phyloP scores from a whole-genome alignment of 2,329 filamentous ascomycete species.

The Aspergillus clavatus region DNA sequence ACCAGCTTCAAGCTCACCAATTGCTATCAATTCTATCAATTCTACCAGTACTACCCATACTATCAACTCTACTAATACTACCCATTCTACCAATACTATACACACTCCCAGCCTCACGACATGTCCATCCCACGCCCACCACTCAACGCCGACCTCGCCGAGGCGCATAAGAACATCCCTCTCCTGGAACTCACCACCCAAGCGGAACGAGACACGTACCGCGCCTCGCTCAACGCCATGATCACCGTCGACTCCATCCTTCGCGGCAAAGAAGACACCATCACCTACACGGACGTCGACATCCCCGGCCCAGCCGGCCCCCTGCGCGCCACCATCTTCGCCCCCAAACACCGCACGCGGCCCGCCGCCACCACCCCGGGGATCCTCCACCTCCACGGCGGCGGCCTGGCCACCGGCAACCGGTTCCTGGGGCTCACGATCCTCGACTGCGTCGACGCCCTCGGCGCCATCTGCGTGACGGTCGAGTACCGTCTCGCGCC shows the following conservation, averaged over 20 bases:
- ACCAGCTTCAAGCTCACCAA: too few relatives aligned
- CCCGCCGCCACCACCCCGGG: slow-evolving; percentile 37
- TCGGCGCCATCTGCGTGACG: slow-evolving; percentile 56
- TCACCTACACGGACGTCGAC: slow-evolving; percentile 7
- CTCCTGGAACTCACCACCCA: background rate
- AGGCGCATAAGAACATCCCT: background rate
- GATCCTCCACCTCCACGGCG: slow-evolving; percentile 64
- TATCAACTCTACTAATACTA: too few relatives aligned
- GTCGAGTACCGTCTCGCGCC: slow-evolving; percentile 67
- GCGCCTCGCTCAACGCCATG: background rate
- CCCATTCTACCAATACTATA: too few relatives aligned
- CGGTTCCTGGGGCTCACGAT: slow-evolving; percentile 60
- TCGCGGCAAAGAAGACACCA: slow-evolving; percentile 1
- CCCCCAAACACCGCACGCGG: slow-evolving; percentile 3
- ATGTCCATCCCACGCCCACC: background rate
- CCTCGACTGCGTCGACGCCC: slow-evolving; percentile 47
- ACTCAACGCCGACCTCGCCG: background rate
- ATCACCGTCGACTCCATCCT: slow-evolving; percentile 4
- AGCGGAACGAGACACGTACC: background rate
- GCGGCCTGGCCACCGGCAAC: slow-evolving; percentile 60
- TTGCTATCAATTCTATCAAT: too few relatives aligned
- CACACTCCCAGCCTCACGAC: too few relatives aligned
- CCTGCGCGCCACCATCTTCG: slow-evolving; percentile 7
- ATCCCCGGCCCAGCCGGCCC: slow-evolving; percentile 8
- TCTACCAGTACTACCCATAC: too few relatives aligned